Evolutionary conservation across 2,329 filamentous ascomycete species (phyloP), one percentile per base, ranked within the genome.

Genomic region (Colletotrichum orbiculare): DNA sequence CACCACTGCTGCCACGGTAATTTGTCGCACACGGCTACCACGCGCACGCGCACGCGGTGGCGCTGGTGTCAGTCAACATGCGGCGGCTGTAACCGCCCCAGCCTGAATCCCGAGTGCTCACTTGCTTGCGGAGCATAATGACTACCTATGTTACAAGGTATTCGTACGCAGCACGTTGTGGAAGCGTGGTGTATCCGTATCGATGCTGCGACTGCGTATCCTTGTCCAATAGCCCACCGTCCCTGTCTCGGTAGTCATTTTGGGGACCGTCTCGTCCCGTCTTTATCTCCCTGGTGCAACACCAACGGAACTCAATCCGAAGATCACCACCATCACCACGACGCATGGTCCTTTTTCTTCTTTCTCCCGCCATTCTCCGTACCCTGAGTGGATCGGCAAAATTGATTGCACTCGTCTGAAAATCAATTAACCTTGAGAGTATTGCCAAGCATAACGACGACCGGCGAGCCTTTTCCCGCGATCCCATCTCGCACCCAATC

Each of bases 221-320:
- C 25, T 25, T 25, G 25, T 15, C 15, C 45, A 10, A 11, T 47
- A 41, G 9, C 11, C 42, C 13, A 6, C 42, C 13, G 7, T 9
- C 42, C 42, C 15, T 43, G 42, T 43, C 15, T 43, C 42, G 42
- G 42, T 43, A 43, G 13, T 15, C 39, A 41, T 13, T 10, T 10
- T 41, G 39, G 13, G 42, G 42, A 12, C 42, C 42, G 42, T 43
- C 25, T 25, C 25, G 25, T 25, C 25, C 25, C 25, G 25, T 25
- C 25, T 25, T 25, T 25, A 25, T 25, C 25, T 25, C 25, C 25
- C 25, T 15, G 38, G 43, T 47, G 41, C 58, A 62, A 61, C 57
- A 43, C 35, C 52, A 56, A 46, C 50, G 46, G 62, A 65, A 46
- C 41, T 46, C 57, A 65, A 50, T 65, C 62, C 50, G 57, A 42